phyloP scores from a whole-genome alignment of 768 basidiomycete species.

The Chlorophyllum brunneum region DNA sequence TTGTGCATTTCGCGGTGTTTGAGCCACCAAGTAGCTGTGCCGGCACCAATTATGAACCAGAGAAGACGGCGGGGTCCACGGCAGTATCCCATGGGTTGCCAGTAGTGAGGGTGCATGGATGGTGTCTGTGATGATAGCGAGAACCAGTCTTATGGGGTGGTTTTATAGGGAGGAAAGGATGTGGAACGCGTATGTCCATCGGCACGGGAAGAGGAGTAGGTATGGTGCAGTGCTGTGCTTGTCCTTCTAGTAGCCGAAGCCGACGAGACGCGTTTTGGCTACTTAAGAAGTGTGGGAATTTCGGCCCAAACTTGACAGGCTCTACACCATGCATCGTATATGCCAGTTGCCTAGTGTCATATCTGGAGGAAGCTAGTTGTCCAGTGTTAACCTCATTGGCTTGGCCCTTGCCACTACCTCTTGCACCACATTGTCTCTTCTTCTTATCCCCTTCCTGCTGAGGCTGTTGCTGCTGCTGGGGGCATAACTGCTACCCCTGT shows the following conservation, averaged over 20 bases:
- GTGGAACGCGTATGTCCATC: not conserved
- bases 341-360: too few species aligned
- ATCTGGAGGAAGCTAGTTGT: too few species aligned
- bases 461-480: too few species aligned
- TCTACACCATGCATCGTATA: too few species aligned
- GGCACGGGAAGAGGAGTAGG: slow-evolving; percentile 4
- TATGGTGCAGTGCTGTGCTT: not conserved
- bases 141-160: not conserved
- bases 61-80: slow-evolving; percentile 53
- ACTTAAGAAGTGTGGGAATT: not conserved
- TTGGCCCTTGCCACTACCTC: too few species aligned
- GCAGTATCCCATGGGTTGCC: slow-evolving; percentile 9
- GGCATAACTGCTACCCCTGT: too few species aligned
- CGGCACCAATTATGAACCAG: slow-evolving; percentile 68
- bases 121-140: not conserved
- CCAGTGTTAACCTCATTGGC: too few species aligned
- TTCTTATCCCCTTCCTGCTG: too few species aligned
- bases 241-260: not conserved
- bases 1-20: slow-evolving; percentile 34
- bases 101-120: not conserved
- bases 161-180: not conserved
- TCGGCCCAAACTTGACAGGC: too few species aligned
- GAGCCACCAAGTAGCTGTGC: slow-evolving; percentile 34
- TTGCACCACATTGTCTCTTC: too few species aligned
- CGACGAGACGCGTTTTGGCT: not conserved